These are phyloP conservation scores for Fusarium lyarnte DNA, from an alignment of 2,329 filamentous ascomycete species.

Conservation along the genomic window DNA sequence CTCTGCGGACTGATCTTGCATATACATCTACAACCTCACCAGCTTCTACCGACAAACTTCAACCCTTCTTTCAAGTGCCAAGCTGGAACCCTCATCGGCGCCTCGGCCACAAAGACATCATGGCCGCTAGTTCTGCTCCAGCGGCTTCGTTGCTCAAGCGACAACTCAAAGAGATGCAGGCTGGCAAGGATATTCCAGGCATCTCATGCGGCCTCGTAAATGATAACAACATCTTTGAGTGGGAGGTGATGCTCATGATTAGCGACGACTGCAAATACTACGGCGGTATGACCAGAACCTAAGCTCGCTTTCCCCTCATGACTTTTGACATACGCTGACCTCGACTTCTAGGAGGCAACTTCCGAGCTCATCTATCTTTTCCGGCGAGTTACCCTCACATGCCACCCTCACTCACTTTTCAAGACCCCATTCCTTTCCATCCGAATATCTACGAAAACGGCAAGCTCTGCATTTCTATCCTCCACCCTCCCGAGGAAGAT, in stretches of 20 bases:
- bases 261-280: slow-evolving; percentile 94
- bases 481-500: slow-evolving; percentile 95
- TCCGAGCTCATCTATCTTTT: slow-evolving; percentile 85
- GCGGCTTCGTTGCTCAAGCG: slow-evolving; percentile 79
- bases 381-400: slow-evolving; percentile 86
- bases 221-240: slow-evolving; percentile 91
- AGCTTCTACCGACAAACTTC: neutral
- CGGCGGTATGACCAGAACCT: slow-evolving; percentile 70
- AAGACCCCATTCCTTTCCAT: slow-evolving; percentile 85
- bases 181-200: slow-evolving; percentile 88
- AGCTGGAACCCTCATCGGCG: neutral
- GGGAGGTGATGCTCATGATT: slow-evolving; percentile 99
- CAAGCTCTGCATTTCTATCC: slow-evolving; percentile 94
- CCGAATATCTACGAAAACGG: slow-evolving; percentile 92
- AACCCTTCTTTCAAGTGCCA: neutral
- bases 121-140: slow-evolving; percentile 53
- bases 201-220: slow-evolving; percentile 91
- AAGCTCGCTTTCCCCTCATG: neutral
- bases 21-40: neutral
- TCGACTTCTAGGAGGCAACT: slow-evolving; percentile 78
- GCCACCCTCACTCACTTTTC: slow-evolving; percentile 90
- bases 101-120: slow-evolving; percentile 6
- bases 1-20: slow-evolving; percentile 10
- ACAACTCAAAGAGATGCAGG: slow-evolving; percentile 95
- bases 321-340: slow-evolving; percentile 14